phyloP scores from a whole-genome alignment of 768 basidiomycete genomes.

The Auricularia cornea region DNA sequence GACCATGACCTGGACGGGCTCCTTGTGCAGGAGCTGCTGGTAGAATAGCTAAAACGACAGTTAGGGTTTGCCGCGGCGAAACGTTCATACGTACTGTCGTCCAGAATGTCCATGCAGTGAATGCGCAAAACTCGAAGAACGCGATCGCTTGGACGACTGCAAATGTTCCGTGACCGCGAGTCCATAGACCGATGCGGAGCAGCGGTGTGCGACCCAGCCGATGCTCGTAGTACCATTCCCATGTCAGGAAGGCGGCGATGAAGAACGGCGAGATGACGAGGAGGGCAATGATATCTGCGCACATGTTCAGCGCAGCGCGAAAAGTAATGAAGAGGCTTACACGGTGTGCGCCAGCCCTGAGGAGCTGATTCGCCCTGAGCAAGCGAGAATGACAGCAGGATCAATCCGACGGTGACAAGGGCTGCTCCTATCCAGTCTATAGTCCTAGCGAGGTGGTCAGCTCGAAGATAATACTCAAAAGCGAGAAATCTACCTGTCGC shows the following conservation, averaged over 20 bases:
- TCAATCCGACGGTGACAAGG: slow-evolving; percentile 55
- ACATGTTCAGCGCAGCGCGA: background rate
- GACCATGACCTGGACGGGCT: slow-evolving; percentile 52
- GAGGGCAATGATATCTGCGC: slow-evolving; percentile 28
- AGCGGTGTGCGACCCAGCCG: slow-evolving; percentile 38
- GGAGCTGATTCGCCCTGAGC: slow-evolving; percentile 54
- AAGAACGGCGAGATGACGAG: slow-evolving; percentile 24
- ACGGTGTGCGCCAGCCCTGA: slow-evolving; percentile 50
- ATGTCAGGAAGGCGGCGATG: slow-evolving; percentile 25
- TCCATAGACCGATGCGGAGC: slow-evolving; percentile 57
- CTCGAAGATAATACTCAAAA: background rate
- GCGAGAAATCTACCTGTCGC: background rate
- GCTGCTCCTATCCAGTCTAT: slow-evolving; percentile 78
- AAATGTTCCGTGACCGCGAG: slow-evolving; percentile 51
- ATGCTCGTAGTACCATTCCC: slow-evolving; percentile 23
- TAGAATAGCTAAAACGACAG: slow-evolving; percentile 42
- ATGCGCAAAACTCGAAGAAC: slow-evolving; percentile 44
- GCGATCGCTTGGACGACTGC: slow-evolving; percentile 55
- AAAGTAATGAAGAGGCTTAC: slow-evolving; percentile 26
- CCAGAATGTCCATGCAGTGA: background rate
- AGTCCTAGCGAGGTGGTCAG: slow-evolving; percentile 27
- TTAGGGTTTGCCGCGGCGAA: too few relatives aligned
- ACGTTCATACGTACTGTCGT: background rate
- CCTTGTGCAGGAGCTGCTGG: slow-evolving; percentile 28
- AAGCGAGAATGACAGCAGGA: slow-evolving; percentile 65